A percentile compares a stretch with the other conserved stretches of the same genome.
Evolutionary conservation across 176 grass and related monocot species (phyloP).

Genomic region (Phyllostachys edulis): DNA sequence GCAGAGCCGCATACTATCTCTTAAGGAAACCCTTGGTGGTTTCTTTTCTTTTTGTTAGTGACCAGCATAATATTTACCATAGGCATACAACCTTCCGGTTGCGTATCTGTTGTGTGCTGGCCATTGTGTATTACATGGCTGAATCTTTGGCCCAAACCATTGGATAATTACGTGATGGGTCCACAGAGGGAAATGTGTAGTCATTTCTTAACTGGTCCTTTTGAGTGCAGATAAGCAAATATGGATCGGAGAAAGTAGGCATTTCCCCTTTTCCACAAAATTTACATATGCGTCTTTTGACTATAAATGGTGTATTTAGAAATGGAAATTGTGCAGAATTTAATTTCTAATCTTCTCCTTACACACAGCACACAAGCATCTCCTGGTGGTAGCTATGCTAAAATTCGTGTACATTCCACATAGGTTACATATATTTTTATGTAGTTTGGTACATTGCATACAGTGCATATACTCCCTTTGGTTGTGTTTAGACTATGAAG

Average conservation of each 20-base stretch:
- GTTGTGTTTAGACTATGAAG: neutral
- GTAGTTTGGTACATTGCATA: neutral
- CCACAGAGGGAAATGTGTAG: neutral
- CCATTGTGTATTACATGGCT: neutral
- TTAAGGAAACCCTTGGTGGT: neutral
- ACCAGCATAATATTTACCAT: constrained; percentile 13
- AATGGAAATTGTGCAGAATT: neutral
- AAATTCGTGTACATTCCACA: neutral
- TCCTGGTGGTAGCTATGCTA: neutral
- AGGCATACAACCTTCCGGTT: neutral
- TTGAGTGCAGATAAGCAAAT: neutral
- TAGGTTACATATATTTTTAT: neutral
- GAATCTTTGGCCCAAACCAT: neutral
- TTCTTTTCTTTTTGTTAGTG: constrained; percentile 6
- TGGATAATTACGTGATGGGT: neutral
- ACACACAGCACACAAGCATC: neutral
- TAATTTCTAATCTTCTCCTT: neutral
- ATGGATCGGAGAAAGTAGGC: neutral
- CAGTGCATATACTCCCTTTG: neutral
- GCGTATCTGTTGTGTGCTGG: neutral
- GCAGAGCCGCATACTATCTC: neutral
- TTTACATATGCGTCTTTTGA: neutral
- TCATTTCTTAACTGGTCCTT: neutral
- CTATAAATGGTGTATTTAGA: neutral
- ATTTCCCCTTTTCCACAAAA: neutral